These are phyloP conservation scores for Tetrapisispora iriomotensis DNA, from an alignment of 805 yeast species.

Conservation along the genomic window DNA sequence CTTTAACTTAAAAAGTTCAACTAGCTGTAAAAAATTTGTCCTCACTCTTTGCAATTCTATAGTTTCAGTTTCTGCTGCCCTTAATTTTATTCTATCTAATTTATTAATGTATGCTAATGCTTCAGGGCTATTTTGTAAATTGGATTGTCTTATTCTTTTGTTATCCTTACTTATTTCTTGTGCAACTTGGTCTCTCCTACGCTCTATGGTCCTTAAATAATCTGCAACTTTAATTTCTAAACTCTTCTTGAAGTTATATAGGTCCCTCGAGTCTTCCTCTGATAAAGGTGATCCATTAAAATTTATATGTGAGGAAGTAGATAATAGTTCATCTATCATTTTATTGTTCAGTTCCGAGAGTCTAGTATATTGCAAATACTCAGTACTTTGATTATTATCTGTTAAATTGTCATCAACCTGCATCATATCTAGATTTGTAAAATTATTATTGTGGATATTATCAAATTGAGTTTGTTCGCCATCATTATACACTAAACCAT, in stretches of 20 bases:
- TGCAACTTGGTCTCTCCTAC: slow-evolving; percentile 17
- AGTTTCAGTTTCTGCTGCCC: slow-evolving; percentile 28
- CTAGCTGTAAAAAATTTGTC: slow-evolving; percentile 15
- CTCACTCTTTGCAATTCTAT: slow-evolving; percentile 22
- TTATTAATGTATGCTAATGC: slow-evolving; percentile 15
- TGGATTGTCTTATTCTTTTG: slow-evolving; percentile 12
- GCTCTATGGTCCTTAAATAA: slow-evolving; percentile 19
- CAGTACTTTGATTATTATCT: neutral
- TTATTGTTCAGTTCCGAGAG: slow-evolving; percentile 1
- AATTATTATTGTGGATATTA: neutral
- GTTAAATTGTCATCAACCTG: neutral
- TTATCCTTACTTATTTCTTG: slow-evolving; percentile 21
- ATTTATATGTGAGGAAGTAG: neutral
- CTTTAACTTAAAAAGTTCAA: slow-evolving; percentile 23
- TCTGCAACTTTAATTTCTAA: slow-evolving; percentile 19
- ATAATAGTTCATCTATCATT: slow-evolving; percentile 1
- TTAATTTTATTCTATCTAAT: slow-evolving; percentile 23
- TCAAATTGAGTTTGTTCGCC: no score
- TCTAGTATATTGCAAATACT: neutral
- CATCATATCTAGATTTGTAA: neutral
- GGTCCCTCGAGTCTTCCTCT: slow-evolving; percentile 12
- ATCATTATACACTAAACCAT: no score
- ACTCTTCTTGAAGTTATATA: slow-evolving; percentile 17
- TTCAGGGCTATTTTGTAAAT: slow-evolving; percentile 12
- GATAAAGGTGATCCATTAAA: slow-evolving; percentile 1